These are phyloP conservation scores for Aureobasidium lini DNA, from an alignment of 2,329 filamentous ascomycete genomes.

Conservation along the genomic window DNA sequence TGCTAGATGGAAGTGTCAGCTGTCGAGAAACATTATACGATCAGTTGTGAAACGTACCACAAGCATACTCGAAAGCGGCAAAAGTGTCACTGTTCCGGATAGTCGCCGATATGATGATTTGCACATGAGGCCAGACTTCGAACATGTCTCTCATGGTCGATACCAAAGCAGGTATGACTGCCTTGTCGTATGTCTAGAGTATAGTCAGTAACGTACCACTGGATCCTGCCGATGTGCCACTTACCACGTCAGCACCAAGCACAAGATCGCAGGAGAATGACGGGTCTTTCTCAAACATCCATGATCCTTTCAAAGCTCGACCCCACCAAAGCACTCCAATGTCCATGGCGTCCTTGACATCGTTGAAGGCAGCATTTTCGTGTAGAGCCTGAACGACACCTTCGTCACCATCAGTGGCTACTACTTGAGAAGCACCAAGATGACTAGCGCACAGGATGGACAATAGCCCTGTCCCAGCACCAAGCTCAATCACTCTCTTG, in stretches of 20 bases:
- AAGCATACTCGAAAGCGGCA: constrained; percentile 53
- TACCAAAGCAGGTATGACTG: constrained; percentile 55
- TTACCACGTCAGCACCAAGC: constrained; percentile 64
- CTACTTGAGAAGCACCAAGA: constrained; percentile 51
- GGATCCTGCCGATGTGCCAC: constrained; percentile 17
- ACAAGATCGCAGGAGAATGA: constrained; percentile 51
- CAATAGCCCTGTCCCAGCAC: constrained; percentile 68
- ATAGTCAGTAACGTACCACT: neutral
- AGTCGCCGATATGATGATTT: constrained; percentile 61
- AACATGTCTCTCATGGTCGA: constrained; percentile 58
- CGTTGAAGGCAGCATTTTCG: constrained; percentile 63
- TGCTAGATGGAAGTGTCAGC: constrained; percentile 16
- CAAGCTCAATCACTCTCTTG: constrained; percentile 62
- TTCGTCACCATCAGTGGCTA: constrained; percentile 68
- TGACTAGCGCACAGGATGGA: constrained; percentile 66
- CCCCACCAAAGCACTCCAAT: constrained; percentile 59
- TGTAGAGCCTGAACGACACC: constrained; percentile 61
- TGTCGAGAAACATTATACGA: neutral
- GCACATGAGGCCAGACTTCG: constrained; percentile 45
- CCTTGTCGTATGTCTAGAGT: constrained; percentile 59
- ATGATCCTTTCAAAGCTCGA: constrained; percentile 49
- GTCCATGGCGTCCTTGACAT: constrained; percentile 43
- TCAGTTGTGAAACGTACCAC: constrained; percentile 34
- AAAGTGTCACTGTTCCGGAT: constrained; percentile 66
- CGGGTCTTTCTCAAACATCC: constrained; percentile 46